These are phyloP conservation scores for Lentithecium fluviatile DNA, from an alignment of 495 filamentous ascomycete species.

Conservation along the genomic window DNA sequence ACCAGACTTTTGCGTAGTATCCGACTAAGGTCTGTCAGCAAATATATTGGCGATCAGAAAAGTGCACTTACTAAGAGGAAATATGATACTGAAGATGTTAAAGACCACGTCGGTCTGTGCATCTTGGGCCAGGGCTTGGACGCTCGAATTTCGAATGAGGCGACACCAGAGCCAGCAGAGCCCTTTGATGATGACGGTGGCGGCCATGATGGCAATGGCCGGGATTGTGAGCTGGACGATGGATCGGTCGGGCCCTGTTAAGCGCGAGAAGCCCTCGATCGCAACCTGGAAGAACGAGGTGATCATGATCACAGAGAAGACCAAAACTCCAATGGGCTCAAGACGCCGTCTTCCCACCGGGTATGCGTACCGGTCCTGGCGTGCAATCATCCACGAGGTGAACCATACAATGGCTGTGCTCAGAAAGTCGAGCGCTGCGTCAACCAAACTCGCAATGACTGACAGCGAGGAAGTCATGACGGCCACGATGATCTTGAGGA, in stretches of 20 bases:
- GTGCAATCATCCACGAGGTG: slow-evolving; percentile 70
- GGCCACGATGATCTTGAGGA: slow-evolving; percentile 77
- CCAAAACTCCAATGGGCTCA: slow-evolving; percentile 53
- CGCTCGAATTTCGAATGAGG: slow-evolving; percentile 80
- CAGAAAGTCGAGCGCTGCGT: slow-evolving; percentile 84
- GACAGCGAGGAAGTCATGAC: slow-evolving; percentile 79
- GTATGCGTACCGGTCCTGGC: slow-evolving; percentile 76
- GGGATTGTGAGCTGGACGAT: slow-evolving; percentile 72
- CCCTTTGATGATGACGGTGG: slow-evolving; percentile 78
- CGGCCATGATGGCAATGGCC: slow-evolving; percentile 76
- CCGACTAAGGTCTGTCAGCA: slow-evolving; percentile 52
- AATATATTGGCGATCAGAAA: neutral
- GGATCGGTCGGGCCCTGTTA: slow-evolving; percentile 63
- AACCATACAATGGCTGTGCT: slow-evolving; percentile 84
- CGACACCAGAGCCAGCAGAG: slow-evolving; percentile 91
- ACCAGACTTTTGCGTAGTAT: slow-evolving; percentile 75
- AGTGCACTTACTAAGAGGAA: slow-evolving; percentile 61
- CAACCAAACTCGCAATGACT: slow-evolving; percentile 83
- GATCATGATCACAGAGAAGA: slow-evolving; percentile 58
- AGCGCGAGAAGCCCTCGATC: slow-evolving; percentile 65
- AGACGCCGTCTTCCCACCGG: slow-evolving; percentile 76
- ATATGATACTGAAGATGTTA: slow-evolving; percentile 86
- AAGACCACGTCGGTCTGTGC: slow-evolving; percentile 78
- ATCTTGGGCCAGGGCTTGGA: slow-evolving; percentile 75
- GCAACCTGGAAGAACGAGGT: slow-evolving; percentile 85